Evolutionary conservation across 1,284 basidiomycete genomes (phyloP).

Genomic region (Agaricales sp.): DNA sequence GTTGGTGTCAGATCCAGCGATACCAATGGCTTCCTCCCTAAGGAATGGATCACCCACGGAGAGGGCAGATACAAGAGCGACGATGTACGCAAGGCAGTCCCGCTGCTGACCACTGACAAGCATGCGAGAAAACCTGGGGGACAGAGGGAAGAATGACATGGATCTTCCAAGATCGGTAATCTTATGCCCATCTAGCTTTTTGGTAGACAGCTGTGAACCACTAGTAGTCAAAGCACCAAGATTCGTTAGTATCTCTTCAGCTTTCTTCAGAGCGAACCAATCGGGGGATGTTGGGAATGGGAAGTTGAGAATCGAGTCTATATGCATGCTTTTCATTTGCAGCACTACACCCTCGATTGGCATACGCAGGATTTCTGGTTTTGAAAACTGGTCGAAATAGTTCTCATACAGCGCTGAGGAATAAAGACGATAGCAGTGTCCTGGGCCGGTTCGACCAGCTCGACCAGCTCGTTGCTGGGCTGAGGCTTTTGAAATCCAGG

Average conservation of each 20-base stretch:
- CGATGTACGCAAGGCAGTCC: slow-evolving; percentile 85
- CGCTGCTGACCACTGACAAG: slow-evolving; percentile 88
- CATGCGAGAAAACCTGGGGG: slow-evolving; percentile 92
- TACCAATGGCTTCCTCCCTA: slow-evolving; percentile 60
- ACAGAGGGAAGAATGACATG: slow-evolving; percentile 92
- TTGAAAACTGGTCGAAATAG: slow-evolving; percentile 80
- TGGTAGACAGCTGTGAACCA: slow-evolving; percentile 20
- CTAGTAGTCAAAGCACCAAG: slow-evolving; percentile 69
- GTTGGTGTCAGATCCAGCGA: slow-evolving; percentile 35
- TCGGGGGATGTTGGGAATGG: slow-evolving; percentile 98
- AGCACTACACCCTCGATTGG: slow-evolving; percentile 96
- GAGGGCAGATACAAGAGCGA: slow-evolving; percentile 85
- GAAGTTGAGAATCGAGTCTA: slow-evolving; percentile 94
- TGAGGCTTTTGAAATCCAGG: slow-evolving; percentile 94
- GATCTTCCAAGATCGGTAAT: slow-evolving; percentile 85
- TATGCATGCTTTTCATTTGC: slow-evolving; percentile 99
- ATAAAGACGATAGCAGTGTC: slow-evolving; percentile 89
- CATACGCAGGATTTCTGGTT: slow-evolving; percentile 91
- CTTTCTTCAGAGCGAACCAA: slow-evolving; percentile 64
- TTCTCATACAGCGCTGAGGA: slow-evolving; percentile 89
- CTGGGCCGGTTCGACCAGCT: slow-evolving; percentile 92
- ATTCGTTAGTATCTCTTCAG: slow-evolving; percentile 74
- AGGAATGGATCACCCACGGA: slow-evolving; percentile 96
- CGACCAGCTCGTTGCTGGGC: slow-evolving; percentile 91
- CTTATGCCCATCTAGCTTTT: slow-evolving; percentile 38